These are phyloP conservation scores for Mucor racemosus DNA, from an alignment of 371 early-diverging fungal genomes.

Conservation along the genomic window DNA sequence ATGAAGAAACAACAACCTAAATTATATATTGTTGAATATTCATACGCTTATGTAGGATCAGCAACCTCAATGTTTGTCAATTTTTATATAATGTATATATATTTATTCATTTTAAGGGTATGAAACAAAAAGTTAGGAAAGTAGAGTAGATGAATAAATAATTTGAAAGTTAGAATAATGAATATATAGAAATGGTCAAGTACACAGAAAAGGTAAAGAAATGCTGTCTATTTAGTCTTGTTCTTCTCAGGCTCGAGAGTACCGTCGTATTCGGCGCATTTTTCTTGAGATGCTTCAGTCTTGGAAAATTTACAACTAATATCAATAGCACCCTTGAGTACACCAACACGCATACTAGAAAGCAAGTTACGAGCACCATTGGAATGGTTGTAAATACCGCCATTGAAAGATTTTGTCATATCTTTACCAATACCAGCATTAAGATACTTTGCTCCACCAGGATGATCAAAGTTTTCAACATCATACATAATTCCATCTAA, in stretches of 20 bases:
- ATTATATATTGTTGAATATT: too few species aligned
- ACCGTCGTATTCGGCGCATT: conserved; percentile 22
- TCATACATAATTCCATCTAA: conserved; percentile 92
- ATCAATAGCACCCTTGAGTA: conserved; percentile 41
- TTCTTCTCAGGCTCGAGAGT: conserved; percentile 27
- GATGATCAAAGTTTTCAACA: conserved; percentile 90
- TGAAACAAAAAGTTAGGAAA: neutral
- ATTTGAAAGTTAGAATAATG: neutral
- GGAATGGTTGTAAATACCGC: conserved; percentile 85
- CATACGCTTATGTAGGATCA: too few species aligned
- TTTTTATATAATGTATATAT: neutral
- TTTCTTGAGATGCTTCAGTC: conserved; percentile 7
- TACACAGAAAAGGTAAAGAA: neutral
- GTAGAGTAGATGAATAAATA: neutral
- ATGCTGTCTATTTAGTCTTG: neutral
- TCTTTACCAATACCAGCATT: conserved; percentile 80
- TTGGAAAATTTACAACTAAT: neutral
- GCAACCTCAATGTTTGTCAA: neutral
- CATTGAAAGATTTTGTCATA: conserved; percentile 84
- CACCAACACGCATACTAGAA: conserved; percentile 75
- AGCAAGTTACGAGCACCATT: conserved; percentile 84
- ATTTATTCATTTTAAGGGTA: neutral
- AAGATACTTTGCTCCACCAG: conserved; percentile 86
- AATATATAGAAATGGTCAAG: too few species aligned
- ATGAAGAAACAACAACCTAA: too few species aligned